Conservation (phyloP, 306 rosid genomes). For the Acacia crassicarpa region DNA sequence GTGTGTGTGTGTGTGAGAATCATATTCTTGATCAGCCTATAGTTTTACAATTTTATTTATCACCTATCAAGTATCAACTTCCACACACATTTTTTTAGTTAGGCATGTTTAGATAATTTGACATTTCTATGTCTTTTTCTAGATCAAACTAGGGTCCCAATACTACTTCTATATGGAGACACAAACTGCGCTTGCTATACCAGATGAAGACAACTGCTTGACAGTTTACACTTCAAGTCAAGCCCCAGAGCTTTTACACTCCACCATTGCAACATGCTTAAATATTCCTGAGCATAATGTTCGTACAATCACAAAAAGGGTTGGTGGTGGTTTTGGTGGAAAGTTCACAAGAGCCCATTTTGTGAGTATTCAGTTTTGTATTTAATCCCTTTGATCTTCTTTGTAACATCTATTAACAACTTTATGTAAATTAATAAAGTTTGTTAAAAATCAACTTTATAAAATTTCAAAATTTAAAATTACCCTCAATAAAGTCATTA, state of each 20-base stretch:
- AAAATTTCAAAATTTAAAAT: no score
- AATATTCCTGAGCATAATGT: slow-evolving; percentile 77
- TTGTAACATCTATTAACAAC: no score
- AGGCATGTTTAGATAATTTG: no score
- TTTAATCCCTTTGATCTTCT: neutral
- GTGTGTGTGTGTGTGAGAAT: no score
- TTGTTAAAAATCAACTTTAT: no score
- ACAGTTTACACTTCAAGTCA: slow-evolving; percentile 73
- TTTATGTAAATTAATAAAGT: no score
- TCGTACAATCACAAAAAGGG: slow-evolving; percentile 86
- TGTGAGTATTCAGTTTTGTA: slow-evolving; percentile 54
- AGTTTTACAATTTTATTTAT: no score
- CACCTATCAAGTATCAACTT: no score
- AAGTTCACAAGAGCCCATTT: slow-evolving; percentile 50
- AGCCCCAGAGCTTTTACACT: slow-evolving; percentile 51
- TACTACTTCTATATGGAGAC: slow-evolving; percentile 95
- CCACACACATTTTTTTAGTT: no score
- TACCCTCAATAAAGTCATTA: no score
- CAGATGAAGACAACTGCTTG: slow-evolving; percentile 92
- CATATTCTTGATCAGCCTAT: no score
- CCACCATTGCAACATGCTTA: slow-evolving; percentile 67
- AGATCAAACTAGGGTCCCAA: slow-evolving; percentile 87
- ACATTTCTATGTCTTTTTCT: neutral
- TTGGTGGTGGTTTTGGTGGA: slow-evolving; percentile 98
- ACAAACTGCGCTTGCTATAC: slow-evolving; percentile 88